Evolutionary conservation across 805 yeast genomes (phyloP).

Genomic region (Zygosaccharomyces lentus): DNA sequence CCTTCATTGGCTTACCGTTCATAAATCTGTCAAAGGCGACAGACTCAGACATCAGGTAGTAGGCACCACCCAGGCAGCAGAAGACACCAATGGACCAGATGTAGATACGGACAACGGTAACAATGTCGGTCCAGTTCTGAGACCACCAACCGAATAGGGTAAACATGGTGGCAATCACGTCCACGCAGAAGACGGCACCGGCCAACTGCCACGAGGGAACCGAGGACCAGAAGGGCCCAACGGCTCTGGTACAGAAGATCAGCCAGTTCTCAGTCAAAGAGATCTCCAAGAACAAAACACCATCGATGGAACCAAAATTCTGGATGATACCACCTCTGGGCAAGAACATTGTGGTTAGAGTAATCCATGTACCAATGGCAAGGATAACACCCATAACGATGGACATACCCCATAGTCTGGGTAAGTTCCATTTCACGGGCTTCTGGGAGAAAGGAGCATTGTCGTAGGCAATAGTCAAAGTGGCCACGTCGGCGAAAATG

Average conservation of each 20-base stretch:
- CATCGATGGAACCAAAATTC: conserved; percentile 91
- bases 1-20: conserved; percentile 71
- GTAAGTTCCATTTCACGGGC: conserved; percentile 96
- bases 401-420: conserved; percentile 97
- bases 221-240: conserved; percentile 98
- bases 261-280: conserved; percentile 96
- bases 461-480: conserved; percentile 95
- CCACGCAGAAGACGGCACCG: conserved; percentile 90
- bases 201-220: conserved; percentile 94
- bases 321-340: conserved; percentile 91
- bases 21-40: conserved; percentile 75
- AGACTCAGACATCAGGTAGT: conserved; percentile 85
- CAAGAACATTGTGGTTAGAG: conserved; percentile 89
- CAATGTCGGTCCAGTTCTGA: conserved; percentile 95
- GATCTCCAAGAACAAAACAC: conserved; percentile 90
- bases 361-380: conserved; percentile 92
- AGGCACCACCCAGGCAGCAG: conserved; percentile 95
- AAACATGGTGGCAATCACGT: conserved; percentile 88
- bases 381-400: conserved; percentile 77
- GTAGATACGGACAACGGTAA: conserved; percentile 91
- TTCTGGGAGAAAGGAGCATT: conserved; percentile 90
- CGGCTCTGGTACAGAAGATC: conserved; percentile 94
- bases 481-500: conserved; percentile 95
- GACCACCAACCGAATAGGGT: conserved; percentile 96
- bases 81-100: conserved; percentile 94